These are phyloP conservation scores for Verticillium nubilum DNA, from an alignment of 2,329 filamentous ascomycete species.

Conservation along the genomic window DNA sequence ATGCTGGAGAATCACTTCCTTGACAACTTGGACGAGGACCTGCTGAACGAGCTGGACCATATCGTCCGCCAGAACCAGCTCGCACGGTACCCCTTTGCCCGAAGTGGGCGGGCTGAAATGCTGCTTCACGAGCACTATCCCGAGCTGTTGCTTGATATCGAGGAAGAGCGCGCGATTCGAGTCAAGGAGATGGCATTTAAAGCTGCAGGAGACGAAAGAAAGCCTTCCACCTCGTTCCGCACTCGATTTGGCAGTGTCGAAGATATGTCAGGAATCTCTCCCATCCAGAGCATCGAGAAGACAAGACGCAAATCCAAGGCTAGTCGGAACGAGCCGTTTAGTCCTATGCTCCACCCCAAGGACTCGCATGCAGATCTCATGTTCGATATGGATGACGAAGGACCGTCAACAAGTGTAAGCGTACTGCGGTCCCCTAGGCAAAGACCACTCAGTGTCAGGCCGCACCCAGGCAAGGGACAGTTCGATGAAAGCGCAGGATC, in stretches of 20 bases:
- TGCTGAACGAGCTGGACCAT: constrained; percentile 75
- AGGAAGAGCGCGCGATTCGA: constrained; percentile 63
- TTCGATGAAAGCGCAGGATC: background rate
- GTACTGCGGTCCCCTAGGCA: constrained; percentile 13
- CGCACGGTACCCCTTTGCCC: constrained; percentile 68
- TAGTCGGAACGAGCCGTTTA: constrained; percentile 50
- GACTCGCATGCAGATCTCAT: constrained; percentile 72
- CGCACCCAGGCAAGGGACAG: background rate
- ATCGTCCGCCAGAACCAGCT: constrained; percentile 80
- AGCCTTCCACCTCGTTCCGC: constrained; percentile 54
- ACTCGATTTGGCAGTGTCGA: constrained; percentile 59
- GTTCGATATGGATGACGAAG: constrained; percentile 90
- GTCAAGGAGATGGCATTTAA: constrained; percentile 74
- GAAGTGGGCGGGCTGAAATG: constrained; percentile 66
- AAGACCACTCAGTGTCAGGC: constrained; percentile 1
- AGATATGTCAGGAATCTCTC: constrained; percentile 40
- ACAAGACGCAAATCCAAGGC: constrained; percentile 39
- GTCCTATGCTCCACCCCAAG: constrained; percentile 63
- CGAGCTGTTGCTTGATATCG: constrained; percentile 57
- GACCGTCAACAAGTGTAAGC: constrained; percentile 23
- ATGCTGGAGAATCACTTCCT: constrained; percentile 88
- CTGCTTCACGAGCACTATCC: constrained; percentile 61
- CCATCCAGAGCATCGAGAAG: constrained; percentile 33
- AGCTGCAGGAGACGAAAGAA: constrained; percentile 54
- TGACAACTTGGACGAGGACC: constrained; percentile 76